Evolutionary conservation across 2,329 filamentous ascomycete species (phyloP).

Genomic region (Colletotrichum viniferum): DNA sequence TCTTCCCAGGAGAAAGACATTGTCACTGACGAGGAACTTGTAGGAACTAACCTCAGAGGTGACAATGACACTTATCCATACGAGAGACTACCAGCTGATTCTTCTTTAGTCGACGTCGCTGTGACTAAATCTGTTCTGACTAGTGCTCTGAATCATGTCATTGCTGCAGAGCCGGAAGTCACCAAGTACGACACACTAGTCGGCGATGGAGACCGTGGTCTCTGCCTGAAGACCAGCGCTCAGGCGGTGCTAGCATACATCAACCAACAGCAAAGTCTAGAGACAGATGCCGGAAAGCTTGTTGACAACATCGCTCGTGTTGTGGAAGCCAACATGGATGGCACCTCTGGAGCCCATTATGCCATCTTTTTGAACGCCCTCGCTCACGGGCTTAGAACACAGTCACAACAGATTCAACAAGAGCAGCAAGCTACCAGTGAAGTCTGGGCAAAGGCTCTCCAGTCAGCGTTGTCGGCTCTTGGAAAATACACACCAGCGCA

Average conservation of each 20-base stretch:
- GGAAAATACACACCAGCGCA: conserved; percentile 66
- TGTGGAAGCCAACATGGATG: conserved; percentile 74
- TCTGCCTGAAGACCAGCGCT: conserved; percentile 44
- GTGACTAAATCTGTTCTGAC: not conserved
- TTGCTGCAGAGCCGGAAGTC: conserved; percentile 45
- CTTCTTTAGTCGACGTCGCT: not conserved
- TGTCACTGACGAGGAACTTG: not conserved
- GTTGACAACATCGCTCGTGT: conserved; percentile 46
- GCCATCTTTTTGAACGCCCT: conserved; percentile 78
- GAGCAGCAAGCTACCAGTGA: not conserved
- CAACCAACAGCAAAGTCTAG: not conserved
- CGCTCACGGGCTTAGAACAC: conserved; percentile 44
- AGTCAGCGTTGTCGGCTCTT: not conserved
- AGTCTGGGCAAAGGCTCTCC: not conserved
- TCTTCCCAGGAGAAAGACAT: not conserved
- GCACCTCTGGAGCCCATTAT: conserved; percentile 75
- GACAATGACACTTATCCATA: fast-evolving
- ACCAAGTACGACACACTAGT: conserved; percentile 33
- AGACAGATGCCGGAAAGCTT: not conserved
- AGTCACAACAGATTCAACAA: not conserved
- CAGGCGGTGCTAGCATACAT: conserved; percentile 65
- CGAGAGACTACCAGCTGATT: not conserved
- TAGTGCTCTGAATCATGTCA: not conserved
- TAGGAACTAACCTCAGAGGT: not conserved
- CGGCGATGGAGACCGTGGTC: conserved; percentile 36